Base-by-base conservation (phyloP, 2,329 filamentous ascomycete species). In the Seiridium unicorne region DNA sequence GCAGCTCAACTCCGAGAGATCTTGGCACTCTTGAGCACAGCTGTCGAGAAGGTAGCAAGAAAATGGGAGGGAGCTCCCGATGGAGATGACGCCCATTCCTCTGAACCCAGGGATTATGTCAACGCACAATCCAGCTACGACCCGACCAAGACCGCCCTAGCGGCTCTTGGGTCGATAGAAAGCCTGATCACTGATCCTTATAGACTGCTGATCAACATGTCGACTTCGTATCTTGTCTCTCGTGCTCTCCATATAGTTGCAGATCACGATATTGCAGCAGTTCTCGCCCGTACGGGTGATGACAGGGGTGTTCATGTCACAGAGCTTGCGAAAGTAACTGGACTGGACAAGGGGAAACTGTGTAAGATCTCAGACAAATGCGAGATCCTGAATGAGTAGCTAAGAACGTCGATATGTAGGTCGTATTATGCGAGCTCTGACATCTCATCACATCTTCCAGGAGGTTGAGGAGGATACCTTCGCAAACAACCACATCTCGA, bases 401-500 rank as follows among this genome's bases (percentile, higher is more conserved):
- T 35, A 11, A 34, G 7, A 54, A 26, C 18, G 18, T 31, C 5
- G 18, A 32, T 11, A 32, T 13, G 13, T 31, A 40, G 48, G 26
- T 32, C 65, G 65, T 18, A 65, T 67, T 46, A 55, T 67, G 44
- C 63, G 65, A 18, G 49, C 38, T 10, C 44, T 67, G 5, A 54
- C 61, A 1, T 61, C 64, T 4, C 60, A 66, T 26, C 64, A 66
- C 54, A 59, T 67, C 35, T 67, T 66, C 49, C 65, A 62, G 8
- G 63, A 66, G 51, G 61, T 65, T 10, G 56, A 58, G 11, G 59
- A 56, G 36, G 60, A 56, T 9, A 48, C 49, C 26, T 67, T 65
- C 54, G 63, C 65, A 8, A 67, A 67, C 48, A 67, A 67, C n/a
- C 62, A 59, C n/a, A 65, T 65, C 38, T 57, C 64, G 11, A 58